Conservation (phyloP, 2,329 filamentous ascomycete species). For the Phymatotrichopsis omnivora region DNA sequence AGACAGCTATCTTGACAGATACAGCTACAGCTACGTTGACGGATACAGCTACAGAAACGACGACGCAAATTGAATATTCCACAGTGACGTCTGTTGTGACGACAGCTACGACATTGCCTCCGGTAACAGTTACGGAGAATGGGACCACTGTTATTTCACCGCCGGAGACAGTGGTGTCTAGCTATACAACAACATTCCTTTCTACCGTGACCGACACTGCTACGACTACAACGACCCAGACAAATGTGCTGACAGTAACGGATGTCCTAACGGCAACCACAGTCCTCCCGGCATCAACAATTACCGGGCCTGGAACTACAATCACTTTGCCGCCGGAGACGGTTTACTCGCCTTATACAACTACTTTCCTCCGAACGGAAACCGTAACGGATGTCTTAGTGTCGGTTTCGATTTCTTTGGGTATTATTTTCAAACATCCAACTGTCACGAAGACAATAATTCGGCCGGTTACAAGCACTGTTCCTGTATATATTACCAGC, state of each 20-base stretch:
- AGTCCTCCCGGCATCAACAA: too few relatives aligned
- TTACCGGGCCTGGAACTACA: constrained; percentile 3
- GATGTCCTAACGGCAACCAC: constrained; percentile 3
- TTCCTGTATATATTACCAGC: constrained; percentile 5
- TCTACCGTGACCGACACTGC: neutral
- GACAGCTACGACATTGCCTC: constrained; percentile 14
- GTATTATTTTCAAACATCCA: too few relatives aligned
- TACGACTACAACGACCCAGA: neutral
- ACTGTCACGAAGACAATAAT: constrained; percentile 8
- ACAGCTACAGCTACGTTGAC: constrained; percentile 12
- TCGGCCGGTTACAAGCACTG: neutral
- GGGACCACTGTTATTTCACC: constrained; percentile 12
- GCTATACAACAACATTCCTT: constrained; percentile 13
- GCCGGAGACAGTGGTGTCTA: constrained; percentile 12
- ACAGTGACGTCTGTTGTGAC: constrained; percentile 12
- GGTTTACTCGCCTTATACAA: neutral
- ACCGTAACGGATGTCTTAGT: too few relatives aligned
- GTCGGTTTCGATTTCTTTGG: too few relatives aligned
- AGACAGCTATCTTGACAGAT: neutral
- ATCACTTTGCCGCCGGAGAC: constrained; percentile 7
- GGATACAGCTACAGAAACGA: neutral
- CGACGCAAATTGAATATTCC: constrained; percentile 3
- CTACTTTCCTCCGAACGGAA: neutral
- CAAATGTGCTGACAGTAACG: constrained; percentile 1
- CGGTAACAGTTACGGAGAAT: constrained; percentile 7